A percentile compares a stretch with the other conserved stretches of the same genome.
Evolutionary conservation across 495 filamentous ascomycete genomes (phyloP).

Genomic region (Lentithecium fluviatile): DNA sequence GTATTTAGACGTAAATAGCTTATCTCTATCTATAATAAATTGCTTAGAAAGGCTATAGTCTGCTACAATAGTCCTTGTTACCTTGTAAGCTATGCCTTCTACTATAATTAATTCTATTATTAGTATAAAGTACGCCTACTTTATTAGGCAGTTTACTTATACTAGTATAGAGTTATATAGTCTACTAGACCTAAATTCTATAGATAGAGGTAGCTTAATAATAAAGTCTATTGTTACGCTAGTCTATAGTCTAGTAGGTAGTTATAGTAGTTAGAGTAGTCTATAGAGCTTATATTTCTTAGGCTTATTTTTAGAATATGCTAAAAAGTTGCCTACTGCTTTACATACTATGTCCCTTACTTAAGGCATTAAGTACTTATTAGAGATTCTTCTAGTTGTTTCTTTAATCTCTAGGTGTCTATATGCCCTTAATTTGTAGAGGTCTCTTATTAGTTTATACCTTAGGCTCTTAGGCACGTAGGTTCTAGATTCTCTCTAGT

Average conservation of each 20-base stretch:
- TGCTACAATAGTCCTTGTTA: neutral
- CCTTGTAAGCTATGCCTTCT: neutral
- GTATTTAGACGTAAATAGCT: neutral
- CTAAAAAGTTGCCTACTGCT: neutral
- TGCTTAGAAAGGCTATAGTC: neutral
- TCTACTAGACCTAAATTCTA: neutral
- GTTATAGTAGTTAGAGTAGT: neutral
- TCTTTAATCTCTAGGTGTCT: neutral
- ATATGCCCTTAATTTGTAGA: neutral
- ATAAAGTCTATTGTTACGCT: neutral
- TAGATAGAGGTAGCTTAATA: neutral
- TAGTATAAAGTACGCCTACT: neutral
- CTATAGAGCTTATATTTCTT: neutral
- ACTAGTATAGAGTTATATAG: slow-evolving; percentile 1
- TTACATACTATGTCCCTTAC: neutral
- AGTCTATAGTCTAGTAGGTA: neutral
- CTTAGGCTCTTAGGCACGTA: neutral
- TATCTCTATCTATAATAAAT: neutral
- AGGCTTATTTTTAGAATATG: neutral
- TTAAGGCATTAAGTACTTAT: neutral
- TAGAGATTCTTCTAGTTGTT: neutral
- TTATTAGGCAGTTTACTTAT: neutral
- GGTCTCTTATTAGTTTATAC: neutral
- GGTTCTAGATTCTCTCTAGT: too few species aligned
- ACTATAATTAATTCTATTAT: too few species aligned